Base-by-base conservation (phyloP, 768 basidiomycete species). In the Lentinula detonsa region DNA sequence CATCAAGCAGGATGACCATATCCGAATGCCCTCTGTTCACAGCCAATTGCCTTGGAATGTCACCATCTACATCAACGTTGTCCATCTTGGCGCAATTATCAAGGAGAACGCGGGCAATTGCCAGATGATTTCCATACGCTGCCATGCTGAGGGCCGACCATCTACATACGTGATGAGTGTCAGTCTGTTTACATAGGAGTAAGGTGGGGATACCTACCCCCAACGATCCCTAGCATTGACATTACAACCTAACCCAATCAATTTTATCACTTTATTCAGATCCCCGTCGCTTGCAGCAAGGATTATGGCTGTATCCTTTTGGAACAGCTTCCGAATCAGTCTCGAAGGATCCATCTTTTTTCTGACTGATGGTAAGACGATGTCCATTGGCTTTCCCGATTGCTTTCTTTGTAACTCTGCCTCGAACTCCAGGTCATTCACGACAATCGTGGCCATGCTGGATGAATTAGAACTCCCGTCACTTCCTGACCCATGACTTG, bases 101-200 rank as follows among this genome's bases (percentile, higher is more conserved):
- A 6, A 66, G 43, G 35, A 66, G 50, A 23, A 66, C 42, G 7
- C 65, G 65, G 3, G 65, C 65, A 48, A 66, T 66, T 21, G 61
- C 60, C 4, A 50, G 21, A 48, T 64, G 61, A 33, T 63, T 63
- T 33, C 65, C 65, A 37, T 66, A 66, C 15, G 63, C 65, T 43
- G 59, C 60, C 65, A 66, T 66, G 10, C 59, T 58, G 34, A 66
- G 61, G 23, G 65, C 63, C 40, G 63, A 64, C 65, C 65, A 66
- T 18, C 65, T 63, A 61, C 56, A 18, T n/a, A 34, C 6, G 33
- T 9, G 18, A 55, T 18, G 2, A 39, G 10, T n/a, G 35, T 13
- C 31, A 6, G 4, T 15, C 16, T 18, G 42, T 13, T n/a, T 3
- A 43, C 0, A 43, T n/a, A 2, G 13, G 13, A 43, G 11, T 13